These are phyloP conservation scores for Diaporthe vaccinii DNA, from an alignment of 2,329 filamentous ascomycete species.

Conservation along the genomic window DNA sequence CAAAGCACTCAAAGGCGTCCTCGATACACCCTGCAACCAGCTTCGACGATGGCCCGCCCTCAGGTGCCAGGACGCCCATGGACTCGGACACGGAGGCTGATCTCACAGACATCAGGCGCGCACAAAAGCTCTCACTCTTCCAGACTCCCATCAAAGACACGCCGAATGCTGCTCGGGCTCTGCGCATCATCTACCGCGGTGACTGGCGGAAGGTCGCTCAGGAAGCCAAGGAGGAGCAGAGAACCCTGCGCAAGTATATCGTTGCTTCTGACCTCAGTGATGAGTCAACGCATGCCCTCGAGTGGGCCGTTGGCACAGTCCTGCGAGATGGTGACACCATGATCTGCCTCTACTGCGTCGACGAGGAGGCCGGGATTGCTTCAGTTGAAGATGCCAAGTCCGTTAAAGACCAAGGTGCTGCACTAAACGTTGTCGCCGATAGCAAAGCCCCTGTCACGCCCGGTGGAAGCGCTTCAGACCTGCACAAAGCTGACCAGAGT, in stretches of 20 bases:
- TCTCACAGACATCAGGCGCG: slow-evolving; percentile 85
- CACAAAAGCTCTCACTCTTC: slow-evolving; percentile 85
- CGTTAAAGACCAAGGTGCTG: slow-evolving; percentile 81
- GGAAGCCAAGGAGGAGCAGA: slow-evolving; percentile 82
- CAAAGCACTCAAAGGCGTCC: slow-evolving; percentile 63
- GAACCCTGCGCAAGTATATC: slow-evolving; percentile 88
- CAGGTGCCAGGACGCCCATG: slow-evolving; percentile 68
- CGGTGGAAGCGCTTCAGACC: slow-evolving; percentile 49
- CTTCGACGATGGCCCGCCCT: slow-evolving; percentile 78
- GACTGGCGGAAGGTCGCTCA: slow-evolving; percentile 83
- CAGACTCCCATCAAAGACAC: slow-evolving; percentile 85
- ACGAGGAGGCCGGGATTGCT: slow-evolving; percentile 82
- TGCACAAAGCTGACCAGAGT: slow-evolving; percentile 41
- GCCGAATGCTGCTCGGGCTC: slow-evolving; percentile 82
- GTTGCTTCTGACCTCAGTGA: slow-evolving; percentile 97
- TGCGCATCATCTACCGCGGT: slow-evolving; percentile 91
- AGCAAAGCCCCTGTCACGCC: slow-evolving; percentile 51
- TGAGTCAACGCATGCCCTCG: slow-evolving; percentile 93
- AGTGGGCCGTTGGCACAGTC: slow-evolving; percentile 98
- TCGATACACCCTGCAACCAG: slow-evolving; percentile 86
- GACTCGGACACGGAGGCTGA: slow-evolving; percentile 91
- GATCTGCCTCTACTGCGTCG: slow-evolving; percentile 92
- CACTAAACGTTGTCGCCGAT: slow-evolving; percentile 74
- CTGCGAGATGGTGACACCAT: slow-evolving; percentile 94
- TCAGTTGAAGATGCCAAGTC: slow-evolving; percentile 77